phyloP scores from a whole-genome alignment of 306 rosid genomes.

The Cicer yamashitae region DNA sequence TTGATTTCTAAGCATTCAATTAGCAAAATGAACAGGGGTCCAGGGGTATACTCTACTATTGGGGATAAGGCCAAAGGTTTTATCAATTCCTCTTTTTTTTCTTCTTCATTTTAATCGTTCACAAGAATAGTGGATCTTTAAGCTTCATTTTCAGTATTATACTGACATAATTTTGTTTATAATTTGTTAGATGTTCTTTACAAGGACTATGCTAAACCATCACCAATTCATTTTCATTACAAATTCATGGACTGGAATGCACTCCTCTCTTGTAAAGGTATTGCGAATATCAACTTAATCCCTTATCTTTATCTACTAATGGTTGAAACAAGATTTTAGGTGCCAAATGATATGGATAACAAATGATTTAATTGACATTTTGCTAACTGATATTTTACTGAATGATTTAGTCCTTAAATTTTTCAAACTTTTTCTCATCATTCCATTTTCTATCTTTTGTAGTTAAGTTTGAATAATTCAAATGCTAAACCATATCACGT shows the following conservation, averaged over 20 bases:
- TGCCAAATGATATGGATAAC: constrained; percentile 1
- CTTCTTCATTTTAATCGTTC: constrained; percentile 27
- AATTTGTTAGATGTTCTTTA: constrained; percentile 64
- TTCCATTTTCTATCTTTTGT: constrained; percentile 6
- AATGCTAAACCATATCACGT: background rate
- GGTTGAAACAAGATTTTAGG: constrained; percentile 6
- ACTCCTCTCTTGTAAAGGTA: constrained; percentile 67
- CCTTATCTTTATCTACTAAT: constrained; percentile 15
- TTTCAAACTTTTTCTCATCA: background rate
- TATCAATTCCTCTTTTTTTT: constrained; percentile 1
- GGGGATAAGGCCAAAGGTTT: constrained; percentile 78
- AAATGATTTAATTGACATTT: constrained; percentile 9
- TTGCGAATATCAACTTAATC: constrained; percentile 30
- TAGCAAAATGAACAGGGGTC: constrained; percentile 54
- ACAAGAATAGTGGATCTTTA: background rate
- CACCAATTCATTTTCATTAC: constrained; percentile 55
- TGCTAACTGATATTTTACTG: background rate
- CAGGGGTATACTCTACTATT: constrained; percentile 59
- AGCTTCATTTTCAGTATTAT: constrained; percentile 21
- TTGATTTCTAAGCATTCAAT: constrained; percentile 42
- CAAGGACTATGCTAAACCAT: constrained; percentile 56
- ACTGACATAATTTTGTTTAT: constrained; percentile 43
- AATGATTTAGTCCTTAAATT: background rate
- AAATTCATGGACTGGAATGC: constrained; percentile 60
- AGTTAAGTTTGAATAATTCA: constrained; percentile 22